Evolutionary conservation across 805 yeast species (phyloP).

Genomic region (Lipomyces orientalis): DNA sequence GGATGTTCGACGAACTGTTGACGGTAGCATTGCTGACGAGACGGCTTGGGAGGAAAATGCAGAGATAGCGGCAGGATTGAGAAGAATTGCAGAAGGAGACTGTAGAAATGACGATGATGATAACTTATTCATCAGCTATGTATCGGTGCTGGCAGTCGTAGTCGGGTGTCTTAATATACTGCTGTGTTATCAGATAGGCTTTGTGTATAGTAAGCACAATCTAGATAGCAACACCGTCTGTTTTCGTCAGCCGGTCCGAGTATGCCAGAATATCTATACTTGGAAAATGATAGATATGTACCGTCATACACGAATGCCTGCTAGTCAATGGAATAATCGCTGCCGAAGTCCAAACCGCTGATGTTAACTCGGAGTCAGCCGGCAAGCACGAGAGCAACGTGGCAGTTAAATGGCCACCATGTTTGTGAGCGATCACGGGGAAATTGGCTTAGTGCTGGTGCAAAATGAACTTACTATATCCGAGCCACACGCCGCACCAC

Average conservation of each 20-base stretch:
- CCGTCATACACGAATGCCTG: not conserved
- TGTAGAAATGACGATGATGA: constrained; percentile 12
- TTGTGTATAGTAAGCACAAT: not conserved
- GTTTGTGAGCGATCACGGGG: constrained; percentile 1
- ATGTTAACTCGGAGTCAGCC: not conserved
- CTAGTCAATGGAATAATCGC: no score
- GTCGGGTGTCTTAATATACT: not conserved
- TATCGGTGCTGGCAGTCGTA: not conserved
- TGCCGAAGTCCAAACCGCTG: no score
- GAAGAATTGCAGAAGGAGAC: constrained; percentile 8
- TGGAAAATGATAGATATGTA: not conserved
- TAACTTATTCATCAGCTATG: constrained; percentile 2
- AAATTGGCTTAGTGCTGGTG: constrained; percentile 8
- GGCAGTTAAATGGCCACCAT: not conserved
- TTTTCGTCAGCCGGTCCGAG: not conserved
- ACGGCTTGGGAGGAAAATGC: constrained; percentile 13
- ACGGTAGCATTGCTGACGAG: constrained; percentile 19
- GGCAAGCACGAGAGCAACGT: not conserved
- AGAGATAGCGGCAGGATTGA: not conserved
- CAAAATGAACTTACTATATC: not conserved
- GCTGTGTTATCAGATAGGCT: not conserved
- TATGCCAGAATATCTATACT: not conserved
- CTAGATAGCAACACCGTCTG: not conserved
- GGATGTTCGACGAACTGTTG: constrained; percentile 26
- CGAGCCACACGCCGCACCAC: not conserved